Percentiles rank a stretch among this genome's conserved stretches.
Conservation (phyloP, 805 yeast genomes). For the Saccharomycopsis microspora region DNA sequence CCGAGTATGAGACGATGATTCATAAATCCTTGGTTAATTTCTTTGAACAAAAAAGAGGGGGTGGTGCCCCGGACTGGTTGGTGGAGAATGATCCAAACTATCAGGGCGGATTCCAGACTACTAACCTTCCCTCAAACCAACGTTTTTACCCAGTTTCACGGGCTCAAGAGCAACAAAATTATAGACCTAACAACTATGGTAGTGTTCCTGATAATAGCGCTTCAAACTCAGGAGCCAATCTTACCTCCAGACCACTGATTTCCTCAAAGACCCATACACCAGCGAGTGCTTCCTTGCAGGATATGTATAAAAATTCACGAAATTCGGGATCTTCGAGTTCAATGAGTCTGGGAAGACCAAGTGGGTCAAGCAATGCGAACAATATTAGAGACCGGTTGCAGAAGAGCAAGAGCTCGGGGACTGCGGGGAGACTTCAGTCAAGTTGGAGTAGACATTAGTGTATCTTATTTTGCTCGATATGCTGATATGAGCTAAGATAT, state of each 20-base stretch:
- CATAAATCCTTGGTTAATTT: conserved; percentile 14
- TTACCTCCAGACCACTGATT: neutral
- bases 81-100: conserved; percentile 13
- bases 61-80: conserved; percentile 15
- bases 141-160: conserved; percentile 15
- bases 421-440: conserved; percentile 6
- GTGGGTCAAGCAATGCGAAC: neutral
- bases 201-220: conserved; percentile 1
- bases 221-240: conserved; percentile 1
- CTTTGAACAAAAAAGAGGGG: conserved; percentile 7
- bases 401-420: conserved; percentile 1
- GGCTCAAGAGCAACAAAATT: conserved; percentile 3
- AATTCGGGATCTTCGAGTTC: neutral
- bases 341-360: conserved; percentile 1
- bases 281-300: conserved; percentile 15
- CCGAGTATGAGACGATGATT: conserved; percentile 11
- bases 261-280: conserved; percentile 11
- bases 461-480: neutral
- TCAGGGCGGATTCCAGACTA: conserved; percentile 1
- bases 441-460: conserved; percentile 2
- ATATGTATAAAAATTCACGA: conserved; percentile 13
- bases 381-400: conserved; percentile 12
- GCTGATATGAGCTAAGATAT: too few relatives aligned
- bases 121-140: conserved; percentile 2
- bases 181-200: neutral